Base-by-base conservation (phyloP, 202 grass and related monocot genomes). In the Musa balbisiana region DNA sequence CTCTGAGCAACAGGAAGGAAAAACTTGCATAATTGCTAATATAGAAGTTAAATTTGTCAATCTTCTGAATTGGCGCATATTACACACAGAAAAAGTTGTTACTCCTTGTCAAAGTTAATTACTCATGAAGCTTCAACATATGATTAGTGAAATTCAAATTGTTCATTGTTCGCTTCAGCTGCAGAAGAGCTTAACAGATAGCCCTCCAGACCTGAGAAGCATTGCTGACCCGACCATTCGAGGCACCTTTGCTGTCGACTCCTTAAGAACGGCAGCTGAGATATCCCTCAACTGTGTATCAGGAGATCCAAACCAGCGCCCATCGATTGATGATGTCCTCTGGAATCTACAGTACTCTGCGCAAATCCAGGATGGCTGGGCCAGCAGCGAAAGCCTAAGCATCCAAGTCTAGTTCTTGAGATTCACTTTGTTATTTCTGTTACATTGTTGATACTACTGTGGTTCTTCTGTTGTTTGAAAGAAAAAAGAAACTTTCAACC, bases 281-380 rank as follows among this genome's bases (percentile, higher is more conserved):
- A 74, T 99, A 53, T 78, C 89, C 19, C 80, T 99, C 43, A 90
- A 95, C 49, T 99, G 95, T 83, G 83, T 79, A 22, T 75, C 85
- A 3, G n/a, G 77, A 51, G 72, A 87, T 49, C 80, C 54, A 1
- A 76, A 51, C 74, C 59, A 83, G 21, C 83, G 89, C 51, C 95
- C 95, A 0, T 92, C 91, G 27, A 80, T 95, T 0, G 95, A 99
- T 60, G 95, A 99, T 17, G 78, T 99, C 14, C 77, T 99, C 22
- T 99, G 95, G 95, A 99, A 99, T 73, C 78, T 99, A 51, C 95
- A 95, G 77, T 99, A 95, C 73, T 89, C 95, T 2, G 85, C 88
- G 73, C 95, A 99, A 54, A 89, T 99, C 43, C 91, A 99, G 81
- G 95, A 99, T 58, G 95, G 91, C 2, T 95, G 95, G 89, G 88